Evolutionary conservation across 371 early-diverging fungal species (phyloP).

Genomic region (Chytridiales sp.): DNA sequence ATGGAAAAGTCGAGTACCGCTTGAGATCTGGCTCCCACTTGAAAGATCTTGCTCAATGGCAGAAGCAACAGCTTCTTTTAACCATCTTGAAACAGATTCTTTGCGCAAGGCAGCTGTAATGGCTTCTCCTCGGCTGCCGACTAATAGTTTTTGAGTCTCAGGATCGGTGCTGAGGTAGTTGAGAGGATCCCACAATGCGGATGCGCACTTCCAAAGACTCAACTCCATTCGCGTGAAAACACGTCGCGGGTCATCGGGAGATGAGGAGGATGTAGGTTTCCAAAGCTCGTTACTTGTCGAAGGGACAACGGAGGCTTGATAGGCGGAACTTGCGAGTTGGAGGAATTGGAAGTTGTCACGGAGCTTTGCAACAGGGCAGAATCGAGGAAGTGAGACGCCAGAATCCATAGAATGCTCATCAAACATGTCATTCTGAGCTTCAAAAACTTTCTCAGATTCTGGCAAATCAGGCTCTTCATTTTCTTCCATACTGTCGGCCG

Average conservation of each 20-base stretch:
- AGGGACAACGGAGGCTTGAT: too few relatives aligned
- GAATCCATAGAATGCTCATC: not conserved
- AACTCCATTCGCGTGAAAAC: slow-evolving; percentile 11
- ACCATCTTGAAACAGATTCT: slow-evolving; percentile 37
- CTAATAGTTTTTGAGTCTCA: not conserved
- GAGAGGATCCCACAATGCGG: slow-evolving; percentile 44
- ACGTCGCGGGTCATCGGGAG: slow-evolving; percentile 8
- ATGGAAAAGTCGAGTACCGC: slow-evolving; percentile 11
- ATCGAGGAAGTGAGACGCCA: not conserved
- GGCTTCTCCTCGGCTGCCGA: slow-evolving; percentile 4
- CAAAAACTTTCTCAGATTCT: not conserved
- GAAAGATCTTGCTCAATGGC: not conserved
- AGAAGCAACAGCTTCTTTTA: slow-evolving; percentile 11
- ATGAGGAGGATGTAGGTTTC: not conserved
- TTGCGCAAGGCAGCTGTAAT: slow-evolving; percentile 34
- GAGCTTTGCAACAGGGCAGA: slow-evolving; percentile 17
- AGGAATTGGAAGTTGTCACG: slow-evolving; percentile 3
- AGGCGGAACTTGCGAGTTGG: too few relatives aligned
- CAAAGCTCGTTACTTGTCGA: not conserved
- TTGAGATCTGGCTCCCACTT: not conserved
- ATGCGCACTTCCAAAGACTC: slow-evolving; percentile 53
- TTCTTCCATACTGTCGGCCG: not conserved
- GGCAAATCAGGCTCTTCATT: not conserved
- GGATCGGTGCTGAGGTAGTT: not conserved
- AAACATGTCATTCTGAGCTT: not conserved